Evolutionary conservation across 108 stramenopile genomes (phyloP).

Genomic region (Discostella pseudostelligera): DNA sequence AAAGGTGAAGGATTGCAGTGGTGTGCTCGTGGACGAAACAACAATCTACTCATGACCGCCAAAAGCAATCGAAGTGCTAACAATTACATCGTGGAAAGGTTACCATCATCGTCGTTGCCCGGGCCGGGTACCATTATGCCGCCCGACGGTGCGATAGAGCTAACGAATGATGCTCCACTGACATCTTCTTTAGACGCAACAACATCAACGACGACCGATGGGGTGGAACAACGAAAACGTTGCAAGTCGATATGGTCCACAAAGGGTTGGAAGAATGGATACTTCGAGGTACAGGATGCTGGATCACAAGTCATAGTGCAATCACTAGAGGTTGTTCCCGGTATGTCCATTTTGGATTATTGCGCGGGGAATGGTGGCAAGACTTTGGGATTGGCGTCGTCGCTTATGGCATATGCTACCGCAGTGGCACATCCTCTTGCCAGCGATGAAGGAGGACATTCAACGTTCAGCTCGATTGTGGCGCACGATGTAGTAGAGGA

Average conservation of each 20-base stretch:
- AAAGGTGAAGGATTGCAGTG: too few relatives aligned
- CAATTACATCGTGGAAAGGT: constrained; percentile 7
- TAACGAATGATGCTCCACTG: too few relatives aligned
- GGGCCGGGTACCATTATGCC: constrained; percentile 10
- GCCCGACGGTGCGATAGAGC: constrained; percentile 29
- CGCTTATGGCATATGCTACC: constrained; percentile 5
- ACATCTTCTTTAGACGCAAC: background rate
- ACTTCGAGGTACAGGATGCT: constrained; percentile 60
- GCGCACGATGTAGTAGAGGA: constrained; percentile 51
- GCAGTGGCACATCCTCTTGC: background rate
- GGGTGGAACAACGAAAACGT: background rate
- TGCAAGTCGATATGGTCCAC: constrained; percentile 55
- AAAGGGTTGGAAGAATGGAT: constrained; percentile 50
- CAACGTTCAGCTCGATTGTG: constrained; percentile 23
- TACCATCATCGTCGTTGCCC: background rate
- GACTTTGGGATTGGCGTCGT: constrained; percentile 47
- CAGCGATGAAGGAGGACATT: background rate
- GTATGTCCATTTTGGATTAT: constrained; percentile 45
- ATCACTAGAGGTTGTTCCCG: constrained; percentile 29
- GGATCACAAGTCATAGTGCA: constrained; percentile 55
- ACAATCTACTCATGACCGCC: constrained; percentile 3
- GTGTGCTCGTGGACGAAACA: background rate
- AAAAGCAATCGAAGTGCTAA: constrained; percentile 10
- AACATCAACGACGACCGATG: background rate
- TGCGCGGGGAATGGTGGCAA: constrained; percentile 64